Evolutionary conservation across 1,284 basidiomycete species (phyloP), one percentile per base, ranked within the genome.

Genomic region (Leccinum subspadiceum): DNA sequence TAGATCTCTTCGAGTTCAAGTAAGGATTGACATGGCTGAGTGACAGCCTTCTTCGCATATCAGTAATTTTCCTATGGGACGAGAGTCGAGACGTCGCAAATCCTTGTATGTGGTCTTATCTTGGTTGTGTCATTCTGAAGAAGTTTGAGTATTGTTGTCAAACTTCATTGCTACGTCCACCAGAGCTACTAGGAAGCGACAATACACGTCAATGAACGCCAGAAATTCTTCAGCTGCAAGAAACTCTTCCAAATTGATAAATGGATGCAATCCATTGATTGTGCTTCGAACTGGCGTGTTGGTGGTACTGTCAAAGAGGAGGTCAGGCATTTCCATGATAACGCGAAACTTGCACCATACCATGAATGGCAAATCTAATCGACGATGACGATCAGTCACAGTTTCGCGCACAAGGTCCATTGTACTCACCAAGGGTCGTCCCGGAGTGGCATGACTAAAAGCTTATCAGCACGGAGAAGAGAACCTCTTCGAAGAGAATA

Each of bases 1-100:
- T 64, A 88, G 86, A 72, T 66, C 82, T 22, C 80, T 90, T 41
- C 79, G 83, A 13, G 78, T 89, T n/a, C 77, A 75, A 70, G 87
- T 84, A 61, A 70, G 75, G 63, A 41, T 59, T 24, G 20, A 49
- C 55, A 41, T 44, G 20, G 12, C 24, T 7, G 44, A 26, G 35
- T 35, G 12, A 44, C 15, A 10, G 13, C 24, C 17, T 20, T 85
- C 89, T 65, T 65, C 79, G 2, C 86, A 79, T 64, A 84, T 90
- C 53, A 78, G 79, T 46, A 83, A 79, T 64, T 76, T 89, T 50
- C 85, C 79, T 2, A 75, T 82, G 41, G 86, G 85, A 3, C 74
- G 79, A 26, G 26, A 26, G 26, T 26, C 26, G 6, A 53, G 84
- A 88, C 60, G 76, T 72, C 49, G 77, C 76, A 4, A 75, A 77